phyloP scores from a whole-genome alignment of 352 stramenopile species.

The Phytophthora cryptogea region DNA sequence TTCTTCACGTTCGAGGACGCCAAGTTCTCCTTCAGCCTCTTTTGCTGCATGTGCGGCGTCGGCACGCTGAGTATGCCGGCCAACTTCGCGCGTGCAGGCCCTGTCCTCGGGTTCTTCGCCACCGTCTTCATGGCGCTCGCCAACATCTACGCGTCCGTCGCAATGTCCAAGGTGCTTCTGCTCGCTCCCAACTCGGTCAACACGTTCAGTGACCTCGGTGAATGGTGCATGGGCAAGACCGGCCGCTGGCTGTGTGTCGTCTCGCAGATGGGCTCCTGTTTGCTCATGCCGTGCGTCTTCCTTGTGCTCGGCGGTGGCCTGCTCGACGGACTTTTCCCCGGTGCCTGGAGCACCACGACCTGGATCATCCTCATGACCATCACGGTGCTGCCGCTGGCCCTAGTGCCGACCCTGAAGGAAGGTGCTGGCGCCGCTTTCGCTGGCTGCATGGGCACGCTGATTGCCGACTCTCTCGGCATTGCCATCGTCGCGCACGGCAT shows the following conservation, averaged over 20 bases:
- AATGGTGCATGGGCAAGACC: slow-evolving; percentile 40
- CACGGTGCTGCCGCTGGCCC: slow-evolving; percentile 46
- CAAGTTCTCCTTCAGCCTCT: slow-evolving; percentile 65
- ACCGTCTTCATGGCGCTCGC: slow-evolving; percentile 63
- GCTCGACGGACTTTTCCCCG: slow-evolving; percentile 57
- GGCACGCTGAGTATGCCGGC: slow-evolving; percentile 69
- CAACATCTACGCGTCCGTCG: slow-evolving; percentile 67
- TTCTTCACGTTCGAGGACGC: slow-evolving; percentile 67
- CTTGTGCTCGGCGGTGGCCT: slow-evolving; percentile 68
- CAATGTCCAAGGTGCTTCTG: slow-evolving; percentile 63
- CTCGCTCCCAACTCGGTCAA: slow-evolving; percentile 53
- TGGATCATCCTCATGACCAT: slow-evolving; percentile 76
- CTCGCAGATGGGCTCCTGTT: slow-evolving; percentile 58
- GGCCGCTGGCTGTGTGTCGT: slow-evolving; percentile 58
- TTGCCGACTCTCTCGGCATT: slow-evolving; percentile 28
- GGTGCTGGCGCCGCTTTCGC: slow-evolving; percentile 56
- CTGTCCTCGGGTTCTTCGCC: slow-evolving; percentile 40
- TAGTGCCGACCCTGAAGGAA: slow-evolving; percentile 71
- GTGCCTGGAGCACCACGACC: slow-evolving; percentile 45
- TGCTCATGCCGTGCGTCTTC: slow-evolving; percentile 64
- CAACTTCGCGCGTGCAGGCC: slow-evolving; percentile 66
- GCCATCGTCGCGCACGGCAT: slow-evolving; percentile 33
- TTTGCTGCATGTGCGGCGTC: slow-evolving; percentile 69
- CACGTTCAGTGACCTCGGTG: slow-evolving; percentile 64
- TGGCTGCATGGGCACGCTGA: slow-evolving; percentile 55